Base-by-base conservation (phyloP, 345 rosid genomes). In the Linum lewisii region DNA sequence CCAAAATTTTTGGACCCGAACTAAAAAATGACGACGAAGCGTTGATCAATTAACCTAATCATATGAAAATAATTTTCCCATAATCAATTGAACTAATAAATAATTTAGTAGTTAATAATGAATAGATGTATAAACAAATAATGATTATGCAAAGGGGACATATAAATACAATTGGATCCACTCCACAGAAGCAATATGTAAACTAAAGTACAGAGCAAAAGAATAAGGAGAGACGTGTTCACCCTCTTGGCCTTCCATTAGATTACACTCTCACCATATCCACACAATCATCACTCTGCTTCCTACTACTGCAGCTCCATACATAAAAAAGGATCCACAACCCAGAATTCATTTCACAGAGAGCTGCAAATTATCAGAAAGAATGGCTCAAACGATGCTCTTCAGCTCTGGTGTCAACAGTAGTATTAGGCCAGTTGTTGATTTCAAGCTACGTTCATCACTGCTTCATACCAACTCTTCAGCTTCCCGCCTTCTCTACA, bases 341-440 rank as follows among this genome's bases (percentile, higher is more conserved):
- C 20, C 29, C 13, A 60, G 0, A 59, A 37, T 10, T 61, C 32
- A 58, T n/a, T n/a, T n/a, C n/a, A n/a, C n/a, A n/a, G 11, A 51
- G 51, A 54, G 47, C 15, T 57, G 34, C 26, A 9, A 25, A 21
- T 23, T 15, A 88, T 88, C 13, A 11, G 16, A 42, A 6, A 11
- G 18, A 16, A 29, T 16, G 98, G 85, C 98, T 63, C 96, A 92
- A 69, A 85, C 91, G 53, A 82, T 83, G 86, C 54, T 92, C 81
- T 79, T 92, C 68, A 75, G 75, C 76, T 80, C 88, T 21, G 81
- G 95, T 20, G 86, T 88, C 47, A 73, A 88, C 6, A 72, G n/a
- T n/a, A n/a, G n/a, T n/a, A n/a, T 79, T 4, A 64, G 75, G 59
- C 81, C 68, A 44, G 71, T 57, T 13, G 70, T 79, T 54, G 72